phyloP scores from a whole-genome alignment of 2,329 filamentous ascomycete species.

The Pezicula neosporulosa region DNA sequence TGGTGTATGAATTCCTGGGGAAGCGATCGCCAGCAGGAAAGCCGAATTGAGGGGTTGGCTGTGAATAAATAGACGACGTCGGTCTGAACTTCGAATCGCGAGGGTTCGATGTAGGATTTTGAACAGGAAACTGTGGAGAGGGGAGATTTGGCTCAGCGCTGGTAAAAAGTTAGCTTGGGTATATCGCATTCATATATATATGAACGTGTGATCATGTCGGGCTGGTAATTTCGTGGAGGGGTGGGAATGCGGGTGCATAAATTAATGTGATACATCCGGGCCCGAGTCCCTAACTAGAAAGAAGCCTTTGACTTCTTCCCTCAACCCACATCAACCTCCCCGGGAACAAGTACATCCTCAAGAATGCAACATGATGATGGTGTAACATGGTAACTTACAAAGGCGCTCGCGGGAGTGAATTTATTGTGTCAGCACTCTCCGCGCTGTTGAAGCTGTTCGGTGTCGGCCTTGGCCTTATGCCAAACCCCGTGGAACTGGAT shows the following conservation, averaged over 20 bases:
- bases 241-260: not conserved
- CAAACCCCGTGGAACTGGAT: slow-evolving; percentile 30
- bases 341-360: not conserved
- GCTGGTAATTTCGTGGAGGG: not conserved
- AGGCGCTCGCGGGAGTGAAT: slow-evolving; percentile 12
- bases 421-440: slow-evolving; percentile 21
- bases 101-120: slow-evolving; percentile 12
- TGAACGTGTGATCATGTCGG: not conserved
- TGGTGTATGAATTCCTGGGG: slow-evolving; percentile 25
- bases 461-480: slow-evolving; percentile 21
- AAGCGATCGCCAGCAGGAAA: slow-evolving; percentile 12
- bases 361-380: not conserved
- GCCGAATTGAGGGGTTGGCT: slow-evolving; percentile 39
- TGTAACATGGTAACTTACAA: slow-evolving; percentile 17
- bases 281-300: not conserved
- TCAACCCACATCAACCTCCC: too few relatives aligned
- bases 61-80: slow-evolving; percentile 61
- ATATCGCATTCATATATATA: not conserved
- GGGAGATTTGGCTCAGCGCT: slow-evolving; percentile 2
- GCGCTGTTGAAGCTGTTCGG: slow-evolving; percentile 11
- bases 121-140: not conserved
- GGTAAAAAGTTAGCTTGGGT: slow-evolving; percentile 11
- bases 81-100: slow-evolving; percentile 38
- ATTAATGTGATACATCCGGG: not conserved
- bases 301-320: not conserved